A percentile compares a stretch with the other conserved stretches of the same genome.
phyloP scores from a whole-genome alignment of 768 basidiomycete species.

The Boletus tomentosulus region DNA sequence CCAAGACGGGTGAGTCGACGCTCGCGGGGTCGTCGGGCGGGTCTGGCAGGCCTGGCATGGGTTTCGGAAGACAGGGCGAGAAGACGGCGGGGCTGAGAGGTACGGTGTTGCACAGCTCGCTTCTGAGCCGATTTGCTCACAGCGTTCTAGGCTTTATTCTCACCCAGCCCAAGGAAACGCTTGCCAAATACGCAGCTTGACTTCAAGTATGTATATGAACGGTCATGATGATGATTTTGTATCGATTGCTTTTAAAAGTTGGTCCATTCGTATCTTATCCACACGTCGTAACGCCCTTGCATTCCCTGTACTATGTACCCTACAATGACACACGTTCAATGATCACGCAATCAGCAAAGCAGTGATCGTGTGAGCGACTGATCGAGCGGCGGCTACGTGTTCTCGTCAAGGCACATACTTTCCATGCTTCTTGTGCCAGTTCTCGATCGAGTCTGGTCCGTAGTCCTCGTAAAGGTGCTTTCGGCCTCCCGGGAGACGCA shows the following conservation, averaged over 20 bases:
- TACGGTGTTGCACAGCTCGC: slow-evolving; percentile 6
- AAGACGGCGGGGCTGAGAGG: slow-evolving; percentile 70
- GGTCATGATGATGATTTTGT: neutral
- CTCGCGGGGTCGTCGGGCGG: slow-evolving; percentile 8
- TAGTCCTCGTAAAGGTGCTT: slow-evolving; percentile 47
- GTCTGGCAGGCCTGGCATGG: slow-evolving; percentile 47
- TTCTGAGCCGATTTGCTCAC: neutral
- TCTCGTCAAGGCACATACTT: slow-evolving; percentile 31
- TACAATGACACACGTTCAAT: slow-evolving; percentile 1
- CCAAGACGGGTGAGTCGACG: slow-evolving; percentile 6
- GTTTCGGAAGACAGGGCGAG: slow-evolving; percentile 81
- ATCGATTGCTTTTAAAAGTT: neutral
- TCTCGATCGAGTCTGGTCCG: slow-evolving; percentile 45
- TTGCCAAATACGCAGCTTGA: slow-evolving; percentile 42
- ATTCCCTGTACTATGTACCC: slow-evolving; percentile 4
- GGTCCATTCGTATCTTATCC: neutral
- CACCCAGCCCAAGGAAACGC: slow-evolving; percentile 53
- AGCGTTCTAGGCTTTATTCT: slow-evolving; percentile 46
- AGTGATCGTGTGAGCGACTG: too few species aligned
- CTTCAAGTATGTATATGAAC: neutral
- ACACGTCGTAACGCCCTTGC: slow-evolving; percentile 7
- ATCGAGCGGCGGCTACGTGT: too few species aligned
- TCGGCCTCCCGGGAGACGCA: slow-evolving; percentile 56
- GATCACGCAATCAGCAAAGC: neutral
- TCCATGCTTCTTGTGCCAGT: slow-evolving; percentile 55